Conservation (phyloP, 129 eudicot species). For the Daucus carota region DH1_v3.0 NC_030381.2:27246001-27246500, state of each 20-base stretch:
- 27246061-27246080: conserved; percentile 20
- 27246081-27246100: conserved; percentile 27
- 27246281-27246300: conserved; percentile 33
- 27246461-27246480: conserved; percentile 31
- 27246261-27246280: conserved; percentile 24
- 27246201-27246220: conserved; percentile 19
- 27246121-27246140: conserved; percentile 7
- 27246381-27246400: conserved; percentile 58
- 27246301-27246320: conserved; percentile 32
- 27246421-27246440: conserved; percentile 25
- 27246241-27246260: conserved; percentile 34
- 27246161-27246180: conserved; percentile 22
- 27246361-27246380: conserved; percentile 39
- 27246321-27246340: conserved; percentile 14
- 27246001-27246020: conserved; percentile 38
- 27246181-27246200: conserved; percentile 19
- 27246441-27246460: conserved; percentile 32
- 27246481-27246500: conserved; percentile 30
- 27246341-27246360: conserved; percentile 15
- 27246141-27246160: conserved; percentile 17
- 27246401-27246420: conserved; percentile 29
- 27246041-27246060: conserved; percentile 17
- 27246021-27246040: conserved; percentile 32
- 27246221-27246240: conserved; percentile 33
- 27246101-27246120: conserved; percentile 27